Base-by-base conservation (phyloP, 1,139 yeast genomes). In the Saccharomycopsis hybrid region DNA sequence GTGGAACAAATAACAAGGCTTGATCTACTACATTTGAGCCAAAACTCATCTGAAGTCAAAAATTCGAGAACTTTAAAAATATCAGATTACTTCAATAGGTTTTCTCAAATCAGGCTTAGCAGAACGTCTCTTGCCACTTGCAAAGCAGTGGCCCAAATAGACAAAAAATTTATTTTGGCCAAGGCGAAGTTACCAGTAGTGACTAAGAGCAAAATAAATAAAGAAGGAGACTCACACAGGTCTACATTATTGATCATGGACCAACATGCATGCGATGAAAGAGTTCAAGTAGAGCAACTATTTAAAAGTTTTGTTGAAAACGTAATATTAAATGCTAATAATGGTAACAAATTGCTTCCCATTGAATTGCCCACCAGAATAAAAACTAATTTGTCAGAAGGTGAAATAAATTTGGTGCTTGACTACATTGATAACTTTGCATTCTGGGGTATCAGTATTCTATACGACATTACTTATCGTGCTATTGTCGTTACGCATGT, bases 241-340 rank as follows among this genome's bases (percentile, higher is more conserved):
- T 50, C 55, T 2, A 67, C 80, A 2, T 58, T 82, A 3, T 60
- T 74, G 9, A 64, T 76, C 0, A 59, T 83, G 2, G 95, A 86
- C 59, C 95, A 85, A 60, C 95, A 86, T 67, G 94, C 95, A 1
- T 77, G 82, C 44, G 92, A 84, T 62, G 95, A 85, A 59, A 62
- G 95, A 46, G 66, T 84, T 0, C 68, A 70, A 42, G 71, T 82
- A 1, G 95, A 86, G 58, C 48, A 55, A 2, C 58, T 74, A 5
- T 63, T 77, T 9, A 58, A 60, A 40, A 68, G 69, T 1, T 65
- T 67, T 46, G 56, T 73, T 28, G 45, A 50, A 1, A 27, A 33
- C 2, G 33, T 33, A 3, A 7, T 18, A 5, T 4, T 32, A 5
- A 38, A 36, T 31, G 9, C n/a, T 3, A 11, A 38, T 18, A 36